Evolutionary conservation across 1,139 yeast species (phyloP), one percentile per base, ranked within the genome.

Genomic region (Diutina scorzettiae): DNA sequence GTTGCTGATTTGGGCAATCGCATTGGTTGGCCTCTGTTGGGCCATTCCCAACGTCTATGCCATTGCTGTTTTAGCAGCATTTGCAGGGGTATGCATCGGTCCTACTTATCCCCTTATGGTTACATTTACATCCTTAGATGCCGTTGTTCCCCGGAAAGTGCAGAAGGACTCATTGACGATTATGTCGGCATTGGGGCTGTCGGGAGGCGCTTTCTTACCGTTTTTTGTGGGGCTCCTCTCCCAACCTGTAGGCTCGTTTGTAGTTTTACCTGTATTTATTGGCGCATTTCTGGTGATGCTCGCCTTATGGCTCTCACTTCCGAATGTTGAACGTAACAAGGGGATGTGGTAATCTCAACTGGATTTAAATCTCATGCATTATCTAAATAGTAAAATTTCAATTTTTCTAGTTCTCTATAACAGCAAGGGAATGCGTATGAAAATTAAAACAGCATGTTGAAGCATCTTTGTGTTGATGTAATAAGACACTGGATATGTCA

Each of bases 161-260:
- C 77, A 71, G 48, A 69, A 72, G 34, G 66, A 73, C 33, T 64
- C 78, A 0, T 53, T 76, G 44, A 74, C 80, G 1, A 66, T 76
- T 30, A 66, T 66, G 51, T 71, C 80, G 0, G 80, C 81, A 0
- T 73, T 75, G 56, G 81, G 81, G 1, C 68, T 77, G 2, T 66
- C 76, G 24, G 81, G 81, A 6, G 81, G 81, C 2, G 79, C 81
- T 2, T 50, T 74, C 3, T 66, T 75, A 48, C 81, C 81, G 12
- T 76, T 76, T 48, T 43, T 75, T 19, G 70, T 73, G 24, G 81
- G 81, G 31, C 57, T 75, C 45, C 57, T 73, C 25, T 66, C 78
- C n/a, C 71, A 75, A 51, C 58, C 50, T 42, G 59, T 57, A 1
- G 80, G 80, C 1, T 65, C 81, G 0, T 76, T 49, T 52, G 75